A percentile compares a stretch with the other conserved stretches of the same genome.
Conservation (phyloP, 257 asterid genomes). For the Petrea volubilis region DNA sequence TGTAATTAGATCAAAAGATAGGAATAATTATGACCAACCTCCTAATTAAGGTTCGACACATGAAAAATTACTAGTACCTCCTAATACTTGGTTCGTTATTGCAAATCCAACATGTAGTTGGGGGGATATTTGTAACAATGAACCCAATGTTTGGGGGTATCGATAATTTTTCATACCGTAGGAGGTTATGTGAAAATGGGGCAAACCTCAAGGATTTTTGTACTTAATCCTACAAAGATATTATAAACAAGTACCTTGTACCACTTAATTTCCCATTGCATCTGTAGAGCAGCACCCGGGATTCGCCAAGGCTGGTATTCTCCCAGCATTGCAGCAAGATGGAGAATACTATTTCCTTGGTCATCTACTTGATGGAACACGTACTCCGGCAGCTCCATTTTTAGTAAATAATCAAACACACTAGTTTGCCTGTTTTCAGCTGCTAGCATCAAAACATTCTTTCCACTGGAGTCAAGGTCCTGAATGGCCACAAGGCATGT, state of each 20-base stretch:
- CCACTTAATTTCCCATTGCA: slow-evolving; percentile 63
- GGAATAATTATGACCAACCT: no score
- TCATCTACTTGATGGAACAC: slow-evolving; percentile 48
- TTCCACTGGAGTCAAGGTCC: slow-evolving; percentile 43
- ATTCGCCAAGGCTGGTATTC: slow-evolving; percentile 49
- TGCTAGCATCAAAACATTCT: slow-evolving; percentile 57
- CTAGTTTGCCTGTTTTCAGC: slow-evolving; percentile 49
- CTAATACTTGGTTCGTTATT: no score
- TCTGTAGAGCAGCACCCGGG: slow-evolving; percentile 61
- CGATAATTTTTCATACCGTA: no score
- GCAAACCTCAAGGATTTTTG: no score
- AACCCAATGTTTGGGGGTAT: no score
- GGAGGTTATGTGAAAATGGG: no score
- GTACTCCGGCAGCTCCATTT: slow-evolving; percentile 30
- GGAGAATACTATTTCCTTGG: slow-evolving; percentile 48
- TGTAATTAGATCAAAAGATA: no score
- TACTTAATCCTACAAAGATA: no score
- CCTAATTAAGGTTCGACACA: no score
- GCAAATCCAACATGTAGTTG: no score
- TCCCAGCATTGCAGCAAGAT: slow-evolving; percentile 50
- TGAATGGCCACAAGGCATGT: slow-evolving; percentile 49
- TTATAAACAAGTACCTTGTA: slow-evolving; percentile 40
- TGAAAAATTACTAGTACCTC: no score
- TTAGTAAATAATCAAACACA: slow-evolving; percentile 31
- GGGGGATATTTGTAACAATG: no score